A percentile compares a stretch with the other conserved stretches of the same genome.
phyloP scores from a whole-genome alignment of 208 protist genomes.

The Leishmania amazonensis region DNA sequence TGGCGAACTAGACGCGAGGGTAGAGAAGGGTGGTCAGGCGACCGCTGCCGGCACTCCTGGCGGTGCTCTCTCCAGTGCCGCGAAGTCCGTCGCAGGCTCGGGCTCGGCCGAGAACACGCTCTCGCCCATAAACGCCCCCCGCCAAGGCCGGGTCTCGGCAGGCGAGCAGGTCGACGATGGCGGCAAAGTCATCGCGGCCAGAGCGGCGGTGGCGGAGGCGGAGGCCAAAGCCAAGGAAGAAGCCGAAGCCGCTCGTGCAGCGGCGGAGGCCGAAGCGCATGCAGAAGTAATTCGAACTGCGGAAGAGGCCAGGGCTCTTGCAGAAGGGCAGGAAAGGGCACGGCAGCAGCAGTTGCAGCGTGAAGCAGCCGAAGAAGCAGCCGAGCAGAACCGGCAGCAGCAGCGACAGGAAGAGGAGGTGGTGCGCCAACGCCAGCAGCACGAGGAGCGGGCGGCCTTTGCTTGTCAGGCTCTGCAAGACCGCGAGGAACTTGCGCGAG shows the following conservation, averaged over 20 bases:
- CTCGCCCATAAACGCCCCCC: slow-evolving; percentile 24
- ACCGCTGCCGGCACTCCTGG: neutral
- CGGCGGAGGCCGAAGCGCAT: neutral
- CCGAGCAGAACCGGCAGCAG: neutral
- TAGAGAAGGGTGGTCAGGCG: neutral
- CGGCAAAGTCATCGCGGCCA: neutral
- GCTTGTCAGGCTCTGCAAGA: slow-evolving; percentile 17
- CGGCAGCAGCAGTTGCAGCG: slow-evolving; percentile 10
- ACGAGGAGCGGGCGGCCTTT: slow-evolving; percentile 11
- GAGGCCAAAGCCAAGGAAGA: neutral
- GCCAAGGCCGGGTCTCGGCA: neutral
- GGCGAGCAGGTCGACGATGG: neutral
- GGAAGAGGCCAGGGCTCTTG: neutral
- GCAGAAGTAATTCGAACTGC: neutral
- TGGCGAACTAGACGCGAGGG: neutral
- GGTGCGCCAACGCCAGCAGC: slow-evolving; percentile 10
- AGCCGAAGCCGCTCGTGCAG: neutral
- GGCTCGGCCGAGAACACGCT: slow-evolving; percentile 14
- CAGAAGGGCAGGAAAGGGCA: slow-evolving; percentile 5
- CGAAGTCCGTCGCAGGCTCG: neutral
- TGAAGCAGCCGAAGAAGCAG: neutral
- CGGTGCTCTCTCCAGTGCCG: neutral
- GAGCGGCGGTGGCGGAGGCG: neutral
- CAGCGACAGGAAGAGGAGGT: slow-evolving; percentile 12
- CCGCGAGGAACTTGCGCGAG: slow-evolving; percentile 26